phyloP scores from a whole-genome alignment of 73 alveolate genomes.

The Tetrahymena malaccensis region DNA sequence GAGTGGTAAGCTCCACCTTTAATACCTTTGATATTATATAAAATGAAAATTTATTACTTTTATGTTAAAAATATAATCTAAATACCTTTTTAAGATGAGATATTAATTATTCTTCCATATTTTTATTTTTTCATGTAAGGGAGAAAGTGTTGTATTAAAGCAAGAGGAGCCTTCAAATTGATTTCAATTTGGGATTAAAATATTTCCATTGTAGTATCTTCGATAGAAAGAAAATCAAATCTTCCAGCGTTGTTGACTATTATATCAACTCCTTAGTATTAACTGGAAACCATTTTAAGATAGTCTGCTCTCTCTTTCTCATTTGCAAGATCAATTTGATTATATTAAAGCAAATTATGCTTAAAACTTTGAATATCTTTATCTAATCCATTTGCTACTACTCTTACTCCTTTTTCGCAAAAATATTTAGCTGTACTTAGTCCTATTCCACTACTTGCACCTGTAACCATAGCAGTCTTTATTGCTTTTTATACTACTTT shows the following conservation, averaged over 20 bases:
- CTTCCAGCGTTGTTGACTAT: not conserved
- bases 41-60: not conserved
- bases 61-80: not conserved
- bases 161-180: constrained; percentile 21
- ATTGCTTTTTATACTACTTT: constrained; percentile 1
- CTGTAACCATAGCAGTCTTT: constrained; percentile 39
- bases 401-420: not conserved
- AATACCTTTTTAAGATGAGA: constrained; percentile 33
- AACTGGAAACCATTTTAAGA: not conserved
- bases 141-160: constrained; percentile 10
- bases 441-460: constrained; percentile 44
- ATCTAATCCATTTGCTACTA: not conserved
- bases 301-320: not conserved
- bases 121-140: constrained; percentile 18
- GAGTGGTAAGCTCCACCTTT: constrained; percentile 24
- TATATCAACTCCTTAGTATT: not conserved
- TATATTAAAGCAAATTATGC: not conserved
- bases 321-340: not conserved
- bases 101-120: constrained; percentile 41
- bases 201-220: not conserved
- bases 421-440: constrained; percentile 4
- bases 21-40: not conserved
- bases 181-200: constrained; percentile 8
- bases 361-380: not conserved
- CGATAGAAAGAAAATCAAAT: not conserved